phyloP scores from a whole-genome alignment of 2,329 filamentous ascomycete species.

The Sporothrix dimorphospora region DNA sequence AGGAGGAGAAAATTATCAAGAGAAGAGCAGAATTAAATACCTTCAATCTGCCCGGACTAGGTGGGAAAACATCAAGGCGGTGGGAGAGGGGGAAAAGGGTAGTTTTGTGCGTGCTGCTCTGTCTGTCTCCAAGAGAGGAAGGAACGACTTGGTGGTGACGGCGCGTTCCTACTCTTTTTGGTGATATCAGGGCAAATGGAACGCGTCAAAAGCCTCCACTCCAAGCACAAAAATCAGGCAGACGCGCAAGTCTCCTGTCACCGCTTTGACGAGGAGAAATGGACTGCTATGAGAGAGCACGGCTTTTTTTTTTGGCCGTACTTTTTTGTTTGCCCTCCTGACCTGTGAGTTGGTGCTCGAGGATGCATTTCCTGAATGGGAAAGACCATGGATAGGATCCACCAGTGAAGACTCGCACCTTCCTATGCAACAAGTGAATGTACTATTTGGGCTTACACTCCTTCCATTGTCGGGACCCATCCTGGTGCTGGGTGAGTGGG shows the following conservation, averaged over 20 bases:
- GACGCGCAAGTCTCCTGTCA: neutral
- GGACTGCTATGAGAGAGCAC: neutral
- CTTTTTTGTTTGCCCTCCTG: neutral
- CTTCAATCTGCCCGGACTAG: neutral
- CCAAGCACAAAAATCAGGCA: neutral
- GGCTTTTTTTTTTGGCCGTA: neutral
- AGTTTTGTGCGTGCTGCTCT: neutral
- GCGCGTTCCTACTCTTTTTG: constrained; percentile 4
- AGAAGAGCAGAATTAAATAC: neutral
- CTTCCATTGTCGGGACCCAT: too few species aligned
- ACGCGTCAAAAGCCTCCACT: neutral
- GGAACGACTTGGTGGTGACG: constrained; percentile 14
- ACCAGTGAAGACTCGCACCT: neutral
- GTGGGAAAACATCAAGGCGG: neutral
- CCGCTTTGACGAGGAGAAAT: neutral
- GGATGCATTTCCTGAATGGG: neutral
- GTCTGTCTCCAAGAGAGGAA: constrained; percentile 5
- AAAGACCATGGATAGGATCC: neutral
- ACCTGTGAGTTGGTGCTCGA: neutral
- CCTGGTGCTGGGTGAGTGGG: too few species aligned
- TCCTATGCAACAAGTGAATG: neutral
- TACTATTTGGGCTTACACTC: neutral
- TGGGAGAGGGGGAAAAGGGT: neutral
- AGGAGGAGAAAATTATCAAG: neutral
- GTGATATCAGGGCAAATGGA: neutral